Conservation (phyloP, 2,329 filamentous ascomycete genomes). For the Gnomoniopsis smithogilvyi region DNA sequence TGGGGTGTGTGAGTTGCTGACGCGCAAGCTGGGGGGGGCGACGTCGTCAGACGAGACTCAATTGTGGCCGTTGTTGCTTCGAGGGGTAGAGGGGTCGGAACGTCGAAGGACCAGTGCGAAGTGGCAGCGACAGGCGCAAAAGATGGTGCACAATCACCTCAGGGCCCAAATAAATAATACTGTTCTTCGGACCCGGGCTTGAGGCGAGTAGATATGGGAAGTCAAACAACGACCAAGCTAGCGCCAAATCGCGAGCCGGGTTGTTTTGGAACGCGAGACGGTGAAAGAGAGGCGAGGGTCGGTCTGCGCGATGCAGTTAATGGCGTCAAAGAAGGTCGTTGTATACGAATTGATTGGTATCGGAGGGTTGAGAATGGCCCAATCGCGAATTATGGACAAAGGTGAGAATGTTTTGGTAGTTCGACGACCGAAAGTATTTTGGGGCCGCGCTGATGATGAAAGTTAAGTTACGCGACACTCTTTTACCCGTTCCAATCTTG, state of each 20-base stretch:
- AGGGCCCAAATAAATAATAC: too few species aligned
- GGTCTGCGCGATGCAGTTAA: not conserved
- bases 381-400: too few species aligned
- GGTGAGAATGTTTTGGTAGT: too few species aligned
- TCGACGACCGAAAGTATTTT: too few species aligned
- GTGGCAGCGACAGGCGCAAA: too few species aligned
- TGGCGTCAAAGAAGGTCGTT: not conserved
- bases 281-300: not conserved
- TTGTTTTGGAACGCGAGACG: constrained; percentile 1
- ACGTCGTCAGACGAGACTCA: not conserved
- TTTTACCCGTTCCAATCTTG: too few species aligned
- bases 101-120: not conserved
- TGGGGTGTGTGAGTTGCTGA: constrained; percentile 13
- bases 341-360: not conserved
- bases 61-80: not conserved
- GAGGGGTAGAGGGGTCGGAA: not conserved
- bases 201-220: not conserved
- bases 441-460: too few species aligned
- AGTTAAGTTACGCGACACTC: too few species aligned
- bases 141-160: too few species aligned
- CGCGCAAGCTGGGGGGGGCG: not conserved
- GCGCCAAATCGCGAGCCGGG: constrained; percentile 13
- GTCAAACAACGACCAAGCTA: not conserved
- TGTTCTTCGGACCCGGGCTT: not conserved
- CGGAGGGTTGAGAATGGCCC: not conserved